Percentiles rank a stretch among this genome's conserved stretches.
Evolutionary conservation across 306 rosid species (phyloP).

Genomic region (Elaeagnus macrophylla): DNA sequence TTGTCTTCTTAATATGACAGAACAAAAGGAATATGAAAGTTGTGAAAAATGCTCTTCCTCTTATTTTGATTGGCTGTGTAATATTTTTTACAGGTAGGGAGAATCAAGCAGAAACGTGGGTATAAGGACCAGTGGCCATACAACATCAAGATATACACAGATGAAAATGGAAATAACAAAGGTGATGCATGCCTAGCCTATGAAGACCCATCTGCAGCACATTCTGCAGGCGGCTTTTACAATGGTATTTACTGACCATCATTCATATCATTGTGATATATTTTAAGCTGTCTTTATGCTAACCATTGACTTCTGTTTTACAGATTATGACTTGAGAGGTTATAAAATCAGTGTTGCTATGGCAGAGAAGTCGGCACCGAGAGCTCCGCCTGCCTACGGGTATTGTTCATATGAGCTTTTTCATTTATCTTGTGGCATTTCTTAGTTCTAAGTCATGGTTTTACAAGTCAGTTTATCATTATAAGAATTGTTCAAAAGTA

Average conservation of each 20-base stretch:
- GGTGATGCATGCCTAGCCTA: slow-evolving; percentile 93
- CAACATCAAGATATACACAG: slow-evolving; percentile 86
- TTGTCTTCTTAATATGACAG: too few relatives aligned
- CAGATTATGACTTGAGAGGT: slow-evolving; percentile 93
- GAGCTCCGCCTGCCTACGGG: slow-evolving; percentile 52
- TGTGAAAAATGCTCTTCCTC: too few relatives aligned
- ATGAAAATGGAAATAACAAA: slow-evolving; percentile 83
- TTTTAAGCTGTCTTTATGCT: neutral
- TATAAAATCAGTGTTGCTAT: slow-evolving; percentile 69
- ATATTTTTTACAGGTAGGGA: slow-evolving; percentile 60
- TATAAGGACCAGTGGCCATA: slow-evolving; percentile 99
- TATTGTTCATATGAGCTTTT: too few relatives aligned
- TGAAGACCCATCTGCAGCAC: slow-evolving; percentile 97
- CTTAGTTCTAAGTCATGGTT: too few relatives aligned
- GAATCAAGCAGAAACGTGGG: slow-evolving; percentile 97
- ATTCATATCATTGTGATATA: neutral
- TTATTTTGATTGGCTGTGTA: neutral
- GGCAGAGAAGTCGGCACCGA: slow-evolving; percentile 97
- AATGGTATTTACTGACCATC: slow-evolving; percentile 40
- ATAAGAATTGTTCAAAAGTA: too few relatives aligned
- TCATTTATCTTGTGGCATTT: too few relatives aligned
- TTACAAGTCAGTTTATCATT: too few relatives aligned
- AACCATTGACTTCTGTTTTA: slow-evolving; percentile 19
- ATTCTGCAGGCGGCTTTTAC: slow-evolving; percentile 86
- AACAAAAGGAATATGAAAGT: too few relatives aligned